phyloP scores from a whole-genome alignment of 2,329 filamentous ascomycete genomes.

The Teratosphaeria epicoccoides region DNA sequence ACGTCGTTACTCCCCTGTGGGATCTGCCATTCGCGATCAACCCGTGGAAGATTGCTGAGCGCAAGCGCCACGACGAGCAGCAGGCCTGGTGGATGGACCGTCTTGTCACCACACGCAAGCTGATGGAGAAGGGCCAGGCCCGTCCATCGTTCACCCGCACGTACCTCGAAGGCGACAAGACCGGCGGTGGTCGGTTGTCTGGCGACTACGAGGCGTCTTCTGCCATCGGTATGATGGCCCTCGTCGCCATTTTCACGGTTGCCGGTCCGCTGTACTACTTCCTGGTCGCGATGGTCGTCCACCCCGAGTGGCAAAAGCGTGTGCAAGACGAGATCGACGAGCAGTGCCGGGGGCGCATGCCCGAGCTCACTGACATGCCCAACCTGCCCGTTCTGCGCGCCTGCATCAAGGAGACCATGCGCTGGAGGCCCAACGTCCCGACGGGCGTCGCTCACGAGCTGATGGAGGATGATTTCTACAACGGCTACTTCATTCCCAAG shows the following conservation, averaged over 20 bases:
- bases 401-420: conserved; percentile 48
- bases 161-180: conserved; percentile 26
- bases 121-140: conserved; percentile 28
- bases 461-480: conserved; percentile 20
- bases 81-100: conserved; percentile 20
- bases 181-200: conserved; percentile 18
- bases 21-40: conserved; percentile 22
- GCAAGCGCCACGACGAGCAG: conserved; percentile 21
- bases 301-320: conserved; percentile 7
- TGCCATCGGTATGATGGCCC: conserved; percentile 7
- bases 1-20: conserved; percentile 24
- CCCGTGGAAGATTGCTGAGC: conserved; percentile 23
- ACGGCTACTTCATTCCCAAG: conserved; percentile 22
- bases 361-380: conserved; percentile 40
- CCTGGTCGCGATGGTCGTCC: conserved; percentile 8
- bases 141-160: conserved; percentile 23
- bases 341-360: conserved; percentile 45
- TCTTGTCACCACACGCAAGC: conserved; percentile 21
- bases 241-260: conserved; percentile 11
- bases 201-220: conserved; percentile 27
- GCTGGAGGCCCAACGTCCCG: conserved; percentile 48
- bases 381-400: conserved; percentile 45
- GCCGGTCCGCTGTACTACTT: conserved; percentile 9
- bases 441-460: conserved; percentile 19
- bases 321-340: conserved; percentile 48